phyloP scores from a whole-genome alignment of 768 basidiomycete genomes.

The Serendipita sp. region DNA sequence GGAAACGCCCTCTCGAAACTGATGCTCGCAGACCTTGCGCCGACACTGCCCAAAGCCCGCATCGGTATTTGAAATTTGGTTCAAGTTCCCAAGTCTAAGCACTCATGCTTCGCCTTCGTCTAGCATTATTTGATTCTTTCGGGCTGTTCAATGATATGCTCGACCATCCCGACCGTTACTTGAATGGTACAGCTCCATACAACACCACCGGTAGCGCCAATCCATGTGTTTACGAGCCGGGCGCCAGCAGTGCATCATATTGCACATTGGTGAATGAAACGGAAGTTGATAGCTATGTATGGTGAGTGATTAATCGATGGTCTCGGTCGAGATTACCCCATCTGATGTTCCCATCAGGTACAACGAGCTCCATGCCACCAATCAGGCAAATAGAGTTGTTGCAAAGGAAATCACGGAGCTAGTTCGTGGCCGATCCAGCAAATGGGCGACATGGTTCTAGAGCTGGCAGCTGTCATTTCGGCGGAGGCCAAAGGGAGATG shows the following conservation, averaged over 20 bases:
- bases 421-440: conserved; percentile 22
- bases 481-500: too few species aligned
- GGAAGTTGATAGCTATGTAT: conserved; percentile 42
- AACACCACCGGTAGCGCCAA: conserved; percentile 39
- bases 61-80: conserved; percentile 26
- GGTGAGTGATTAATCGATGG: conserved; percentile 23
- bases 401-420: conserved; percentile 34
- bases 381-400: conserved; percentile 38
- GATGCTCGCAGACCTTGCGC: conserved; percentile 32
- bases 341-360: conserved; percentile 18
- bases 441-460: conserved; percentile 9
- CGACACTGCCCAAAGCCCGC: conserved; percentile 34
- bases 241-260: conserved; percentile 16
- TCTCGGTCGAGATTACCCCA: not conserved
- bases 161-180: conserved; percentile 31
- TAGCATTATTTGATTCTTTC: conserved; percentile 39
- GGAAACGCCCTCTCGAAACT: conserved; percentile 38
- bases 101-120: not conserved
- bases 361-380: conserved; percentile 46
- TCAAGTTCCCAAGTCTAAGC: not conserved
- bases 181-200: conserved; percentile 47
- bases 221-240: conserved; percentile 29
- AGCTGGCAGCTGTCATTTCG: too few species aligned
- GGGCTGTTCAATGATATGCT: conserved; percentile 46
- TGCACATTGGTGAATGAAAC: not conserved